Percentiles rank a stretch among this genome's conserved stretches.
These are phyloP conservation scores for Coniochaeta prunicola DNA, from an alignment of 2,329 filamentous ascomycete species.

Conservation along the genomic window DNA sequence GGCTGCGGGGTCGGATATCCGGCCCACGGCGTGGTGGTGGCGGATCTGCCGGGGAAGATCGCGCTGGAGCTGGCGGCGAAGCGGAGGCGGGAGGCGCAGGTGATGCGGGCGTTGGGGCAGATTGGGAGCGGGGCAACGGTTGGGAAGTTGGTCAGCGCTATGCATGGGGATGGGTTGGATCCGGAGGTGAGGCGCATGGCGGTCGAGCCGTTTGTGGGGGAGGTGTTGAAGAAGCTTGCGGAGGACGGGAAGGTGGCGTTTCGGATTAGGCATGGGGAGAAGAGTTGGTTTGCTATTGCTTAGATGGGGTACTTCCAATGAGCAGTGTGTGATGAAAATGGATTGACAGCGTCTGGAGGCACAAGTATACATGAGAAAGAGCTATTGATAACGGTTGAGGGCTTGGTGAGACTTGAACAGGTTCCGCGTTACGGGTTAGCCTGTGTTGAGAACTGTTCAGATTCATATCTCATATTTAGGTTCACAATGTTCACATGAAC, in stretches of 20 bases:
- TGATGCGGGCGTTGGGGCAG: conserved; percentile 25
- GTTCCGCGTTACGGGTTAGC: no score
- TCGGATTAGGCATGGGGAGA: conserved; percentile 23
- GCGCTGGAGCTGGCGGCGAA: conserved; percentile 26
- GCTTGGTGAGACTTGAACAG: no score
- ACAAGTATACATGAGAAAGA: no score
- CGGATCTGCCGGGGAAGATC: conserved; percentile 30
- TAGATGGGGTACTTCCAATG: not conserved
- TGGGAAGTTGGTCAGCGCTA: conserved; percentile 30
- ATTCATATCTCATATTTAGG: no score
- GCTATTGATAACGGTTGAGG: no score
- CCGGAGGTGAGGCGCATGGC: conserved; percentile 25
- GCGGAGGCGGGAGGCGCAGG: conserved; percentile 29
- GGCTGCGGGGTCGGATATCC: conserved; percentile 32
- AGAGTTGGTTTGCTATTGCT: conserved; percentile 29
- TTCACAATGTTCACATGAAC: no score
- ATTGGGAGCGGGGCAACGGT: conserved; percentile 22
- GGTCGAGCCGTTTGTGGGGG: conserved; percentile 34
- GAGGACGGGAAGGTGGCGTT: conserved; percentile 35
- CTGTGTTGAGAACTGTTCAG: no score
- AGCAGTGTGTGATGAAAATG: no score
- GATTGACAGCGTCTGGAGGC: no score
- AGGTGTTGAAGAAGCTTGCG: conserved; percentile 33
- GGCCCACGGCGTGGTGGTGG: conserved; percentile 33
- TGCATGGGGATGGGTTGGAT: conserved; percentile 32